These are phyloP conservation scores for Sapria himalayana DNA, from an alignment of 345 rosid species.

Conservation along the genomic window DNA sequence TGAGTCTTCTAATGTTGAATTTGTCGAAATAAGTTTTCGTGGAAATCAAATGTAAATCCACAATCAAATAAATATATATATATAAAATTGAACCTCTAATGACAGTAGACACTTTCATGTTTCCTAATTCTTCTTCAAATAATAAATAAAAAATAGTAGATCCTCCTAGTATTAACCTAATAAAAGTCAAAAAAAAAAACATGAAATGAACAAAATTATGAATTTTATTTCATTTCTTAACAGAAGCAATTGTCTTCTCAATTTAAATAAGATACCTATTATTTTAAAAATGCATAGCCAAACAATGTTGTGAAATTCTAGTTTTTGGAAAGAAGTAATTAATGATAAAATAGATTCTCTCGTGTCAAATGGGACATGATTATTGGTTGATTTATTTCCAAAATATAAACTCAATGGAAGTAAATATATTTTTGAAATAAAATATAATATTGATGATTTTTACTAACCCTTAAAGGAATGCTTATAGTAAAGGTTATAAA, in stretches of 20 bases:
- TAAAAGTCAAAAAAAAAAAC: background rate
- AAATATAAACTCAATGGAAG: background rate
- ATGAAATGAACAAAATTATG: background rate
- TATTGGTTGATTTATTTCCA: background rate
- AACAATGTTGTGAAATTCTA: background rate
- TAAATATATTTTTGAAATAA: no score
- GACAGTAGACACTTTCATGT: background rate
- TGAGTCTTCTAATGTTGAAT: no score
- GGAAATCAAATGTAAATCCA: background rate
- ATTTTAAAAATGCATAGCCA: background rate
- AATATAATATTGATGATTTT: no score
- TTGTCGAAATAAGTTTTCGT: background rate
- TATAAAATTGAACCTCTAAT: background rate
- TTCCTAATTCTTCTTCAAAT: background rate
- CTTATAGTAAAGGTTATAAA: no score
- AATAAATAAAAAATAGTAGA: background rate
- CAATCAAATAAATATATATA: background rate
- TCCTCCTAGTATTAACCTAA: background rate
- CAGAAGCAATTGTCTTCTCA: background rate
- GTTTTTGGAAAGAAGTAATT: background rate
- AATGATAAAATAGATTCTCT: background rate
- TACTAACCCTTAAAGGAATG: no score
- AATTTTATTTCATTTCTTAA: background rate
- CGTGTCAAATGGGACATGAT: background rate
- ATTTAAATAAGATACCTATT: background rate